Evolutionary conservation across 805 yeast species (phyloP).

Genomic region (Starmerella bombi): DNA sequence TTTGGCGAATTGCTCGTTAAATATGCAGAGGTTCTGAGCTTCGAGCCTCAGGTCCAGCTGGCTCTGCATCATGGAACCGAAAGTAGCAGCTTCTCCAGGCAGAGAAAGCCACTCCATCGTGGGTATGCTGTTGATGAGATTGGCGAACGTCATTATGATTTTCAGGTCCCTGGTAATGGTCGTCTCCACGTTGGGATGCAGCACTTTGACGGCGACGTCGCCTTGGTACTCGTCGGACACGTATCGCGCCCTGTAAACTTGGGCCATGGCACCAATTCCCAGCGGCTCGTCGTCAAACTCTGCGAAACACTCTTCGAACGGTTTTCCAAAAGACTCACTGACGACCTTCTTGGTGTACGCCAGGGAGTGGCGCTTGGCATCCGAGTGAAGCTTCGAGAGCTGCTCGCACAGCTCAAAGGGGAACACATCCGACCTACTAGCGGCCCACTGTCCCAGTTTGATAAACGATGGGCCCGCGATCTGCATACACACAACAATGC

Average conservation of each 20-base stretch:
- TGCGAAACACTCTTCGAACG: conserved; percentile 65
- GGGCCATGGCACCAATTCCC: conserved; percentile 98
- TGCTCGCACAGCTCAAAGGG: conserved; percentile 66
- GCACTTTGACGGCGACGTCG: conserved; percentile 77
- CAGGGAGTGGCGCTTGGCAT: conserved; percentile 62
- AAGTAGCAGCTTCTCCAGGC: conserved; percentile 88
- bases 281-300: conserved; percentile 63
- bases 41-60: conserved; percentile 88
- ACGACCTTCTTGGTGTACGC: conserved; percentile 46
- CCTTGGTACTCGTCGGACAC: conserved; percentile 12
- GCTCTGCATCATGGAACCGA: conserved; percentile 67
- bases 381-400: conserved; percentile 64
- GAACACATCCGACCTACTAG: conserved; percentile 88
- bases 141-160: conserved; percentile 75
- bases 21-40: conserved; percentile 61
- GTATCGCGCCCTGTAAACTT: conserved; percentile 69
- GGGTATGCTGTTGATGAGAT: conserved; percentile 55
- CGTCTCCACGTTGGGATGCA: conserved; percentile 73
- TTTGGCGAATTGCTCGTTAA: conserved; percentile 52
- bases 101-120: conserved; percentile 96
- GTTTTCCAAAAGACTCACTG: conserved; percentile 43
- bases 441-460: conserved; percentile 95
- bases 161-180: conserved; percentile 66
- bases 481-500: conserved; percentile 56
- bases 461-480: conserved; percentile 77